Evolutionary conservation across 768 basidiomycete species (phyloP).

Genomic region (Lactarius trivialis): DNA sequence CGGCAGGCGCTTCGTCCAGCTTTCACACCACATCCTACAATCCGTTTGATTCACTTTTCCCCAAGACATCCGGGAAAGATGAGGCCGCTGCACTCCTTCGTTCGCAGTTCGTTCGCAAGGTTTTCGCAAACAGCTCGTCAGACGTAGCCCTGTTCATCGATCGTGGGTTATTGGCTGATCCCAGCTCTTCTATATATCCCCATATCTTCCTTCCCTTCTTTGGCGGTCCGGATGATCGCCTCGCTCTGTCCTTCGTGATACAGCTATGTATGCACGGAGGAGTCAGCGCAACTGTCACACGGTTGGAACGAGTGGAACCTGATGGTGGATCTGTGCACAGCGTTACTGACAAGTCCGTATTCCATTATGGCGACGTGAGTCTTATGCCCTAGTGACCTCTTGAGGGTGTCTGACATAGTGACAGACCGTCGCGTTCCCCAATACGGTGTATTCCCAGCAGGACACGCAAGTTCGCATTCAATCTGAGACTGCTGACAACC

Average conservation of each 20-base stretch:
- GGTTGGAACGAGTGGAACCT: constrained; percentile 43
- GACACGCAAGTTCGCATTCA: constrained; percentile 61
- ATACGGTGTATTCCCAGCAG: constrained; percentile 65
- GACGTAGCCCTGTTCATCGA: constrained; percentile 89
- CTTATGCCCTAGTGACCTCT: background rate
- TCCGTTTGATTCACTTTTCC: constrained; percentile 79
- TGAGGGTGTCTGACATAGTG: constrained; percentile 8
- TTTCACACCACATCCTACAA: constrained; percentile 31
- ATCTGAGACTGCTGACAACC: constrained; percentile 77
- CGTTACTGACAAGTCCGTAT: constrained; percentile 24
- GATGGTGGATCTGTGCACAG: constrained; percentile 31
- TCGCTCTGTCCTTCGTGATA: constrained; percentile 73
- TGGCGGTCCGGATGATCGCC: constrained; percentile 89
- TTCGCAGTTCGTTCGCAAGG: constrained; percentile 78
- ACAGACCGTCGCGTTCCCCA: constrained; percentile 47
- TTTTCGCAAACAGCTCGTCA: constrained; percentile 63
- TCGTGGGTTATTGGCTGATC: constrained; percentile 40
- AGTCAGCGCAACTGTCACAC: constrained; percentile 68
- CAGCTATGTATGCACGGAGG: constrained; percentile 65
- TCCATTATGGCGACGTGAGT: constrained; percentile 30
- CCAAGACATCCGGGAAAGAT: constrained; percentile 40
- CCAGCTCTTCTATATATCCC: constrained; percentile 32
- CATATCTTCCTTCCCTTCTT: constrained; percentile 87
- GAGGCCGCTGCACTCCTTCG: constrained; percentile 53
- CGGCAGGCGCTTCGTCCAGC: constrained; percentile 25